phyloP scores from a whole-genome alignment of 1,139 yeast species.

The Yamadazyma epiphylla region DNA sequence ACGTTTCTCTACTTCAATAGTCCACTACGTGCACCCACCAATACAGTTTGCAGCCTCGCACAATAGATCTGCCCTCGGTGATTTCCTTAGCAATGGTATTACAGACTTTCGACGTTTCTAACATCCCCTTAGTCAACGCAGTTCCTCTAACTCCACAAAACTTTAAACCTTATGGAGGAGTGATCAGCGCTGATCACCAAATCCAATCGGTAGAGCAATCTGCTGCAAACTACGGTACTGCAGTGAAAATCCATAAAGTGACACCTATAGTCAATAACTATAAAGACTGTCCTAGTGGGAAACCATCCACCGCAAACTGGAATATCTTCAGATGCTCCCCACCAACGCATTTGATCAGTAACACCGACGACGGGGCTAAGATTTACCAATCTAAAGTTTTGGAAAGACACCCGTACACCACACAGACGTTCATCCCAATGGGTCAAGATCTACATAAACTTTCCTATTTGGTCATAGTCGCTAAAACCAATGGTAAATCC shows the following conservation, averaged over 20 bases:
- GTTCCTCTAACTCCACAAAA: constrained; percentile 38
- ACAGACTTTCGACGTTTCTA: constrained; percentile 31
- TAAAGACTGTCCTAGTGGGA: constrained; percentile 41
- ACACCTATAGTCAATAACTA: constrained; percentile 62
- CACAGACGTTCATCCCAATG: constrained; percentile 89
- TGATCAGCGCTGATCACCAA: constrained; percentile 45
- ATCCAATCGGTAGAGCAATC: constrained; percentile 25
- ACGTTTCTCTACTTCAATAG: no score
- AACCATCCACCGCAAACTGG: constrained; percentile 60
- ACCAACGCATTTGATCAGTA: constrained; percentile 54
- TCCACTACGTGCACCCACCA: background rate
- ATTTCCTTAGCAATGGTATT: constrained; percentile 38
- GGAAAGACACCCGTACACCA: constrained; percentile 87
- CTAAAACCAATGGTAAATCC: constrained; percentile 41
- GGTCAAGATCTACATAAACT: constrained; percentile 51
- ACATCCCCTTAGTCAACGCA: constrained; percentile 24
- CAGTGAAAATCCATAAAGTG: constrained; percentile 69
- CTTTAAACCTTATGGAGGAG: constrained; percentile 43
- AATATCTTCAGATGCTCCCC: constrained; percentile 81
- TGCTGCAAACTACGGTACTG: constrained; percentile 92
- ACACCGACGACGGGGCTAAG: constrained; percentile 15
- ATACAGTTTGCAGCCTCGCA: background rate
- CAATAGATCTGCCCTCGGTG: no score
- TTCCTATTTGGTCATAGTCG: constrained; percentile 80
- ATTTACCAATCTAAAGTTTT: constrained; percentile 62